Evolutionary conservation across 345 rosid species (phyloP).

Genomic region (Eucalyptus marginata): DNA sequence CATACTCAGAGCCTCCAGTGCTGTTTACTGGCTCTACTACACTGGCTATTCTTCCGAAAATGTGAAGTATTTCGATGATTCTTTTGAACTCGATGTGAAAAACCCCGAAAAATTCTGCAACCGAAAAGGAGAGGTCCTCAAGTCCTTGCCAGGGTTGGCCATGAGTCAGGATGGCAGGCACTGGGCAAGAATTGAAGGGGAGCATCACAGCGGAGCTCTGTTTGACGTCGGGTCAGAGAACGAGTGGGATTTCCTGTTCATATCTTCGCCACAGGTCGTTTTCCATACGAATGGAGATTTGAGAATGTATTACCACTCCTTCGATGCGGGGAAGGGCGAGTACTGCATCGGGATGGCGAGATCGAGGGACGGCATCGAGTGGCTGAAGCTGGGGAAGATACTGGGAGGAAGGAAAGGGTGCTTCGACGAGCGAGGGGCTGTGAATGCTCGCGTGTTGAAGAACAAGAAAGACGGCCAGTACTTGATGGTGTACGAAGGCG

Average conservation of each 20-base stretch:
- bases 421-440: conserved; percentile 26
- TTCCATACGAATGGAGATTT: conserved; percentile 28
- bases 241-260: conserved; percentile 38
- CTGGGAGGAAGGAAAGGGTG: conserved; percentile 20
- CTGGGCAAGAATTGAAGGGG: conserved; percentile 47
- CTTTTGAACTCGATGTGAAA: background rate
- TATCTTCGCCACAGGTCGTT: conserved; percentile 21
- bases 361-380: conserved; percentile 41
- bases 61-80: background rate
- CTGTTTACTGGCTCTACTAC: conserved; percentile 39
- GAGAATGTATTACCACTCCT: conserved; percentile 44
- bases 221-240: conserved; percentile 25
- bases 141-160: conserved; percentile 30
- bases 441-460: conserved; percentile 23
- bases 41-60: conserved; percentile 17
- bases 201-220: conserved; percentile 34
- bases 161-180: conserved; percentile 42
- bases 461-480: conserved; percentile 19
- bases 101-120: conserved; percentile 8
- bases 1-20: conserved; percentile 5
- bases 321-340: conserved; percentile 11
- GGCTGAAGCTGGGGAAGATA: conserved; percentile 33
- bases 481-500: conserved; percentile 37
- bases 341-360: conserved; percentile 32
- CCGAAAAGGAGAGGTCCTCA: background rate